Percentiles rank a stretch among this genome's conserved stretches.
Evolutionary conservation across 139 green algal genomes (phyloP).

Genomic region (Picochlorum sp.): DNA sequence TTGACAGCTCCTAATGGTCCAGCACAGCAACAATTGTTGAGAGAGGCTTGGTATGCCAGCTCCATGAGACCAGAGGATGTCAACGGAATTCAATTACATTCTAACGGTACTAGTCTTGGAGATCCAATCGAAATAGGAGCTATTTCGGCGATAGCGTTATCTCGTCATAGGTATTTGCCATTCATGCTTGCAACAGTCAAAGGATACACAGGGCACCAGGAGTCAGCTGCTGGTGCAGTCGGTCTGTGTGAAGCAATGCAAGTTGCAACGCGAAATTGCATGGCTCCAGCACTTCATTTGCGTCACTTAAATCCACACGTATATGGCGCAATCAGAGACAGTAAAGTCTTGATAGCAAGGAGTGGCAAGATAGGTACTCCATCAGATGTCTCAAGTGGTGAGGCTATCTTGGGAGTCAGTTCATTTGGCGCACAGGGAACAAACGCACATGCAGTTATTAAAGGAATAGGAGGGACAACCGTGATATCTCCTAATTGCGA

Average conservation of each 20-base stretch:
- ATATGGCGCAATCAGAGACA: constrained; percentile 17
- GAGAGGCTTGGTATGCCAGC: constrained; percentile 9
- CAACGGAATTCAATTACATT: constrained; percentile 51
- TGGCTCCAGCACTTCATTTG: constrained; percentile 44
- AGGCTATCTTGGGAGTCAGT: constrained; percentile 40
- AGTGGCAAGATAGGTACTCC: constrained; percentile 19
- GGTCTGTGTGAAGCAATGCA: constrained; percentile 39
- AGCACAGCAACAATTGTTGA: constrained; percentile 47
- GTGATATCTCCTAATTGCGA: too few relatives aligned
- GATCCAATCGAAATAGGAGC: constrained; percentile 67
- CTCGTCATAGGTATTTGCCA: constrained; percentile 19
- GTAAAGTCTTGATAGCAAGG: constrained; percentile 22
- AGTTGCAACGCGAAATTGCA: constrained; percentile 7
- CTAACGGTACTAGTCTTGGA: constrained; percentile 67
- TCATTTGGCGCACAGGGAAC: constrained; percentile 61
- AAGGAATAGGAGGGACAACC: not conserved
- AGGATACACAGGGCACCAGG: constrained; percentile 69
- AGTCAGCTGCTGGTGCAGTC: constrained; percentile 62
- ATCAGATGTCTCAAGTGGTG: not conserved
- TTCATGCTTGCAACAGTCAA: constrained; percentile 37
- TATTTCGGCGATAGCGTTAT: constrained; percentile 38
- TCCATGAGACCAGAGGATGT: constrained; percentile 17
- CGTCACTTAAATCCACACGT: constrained; percentile 57
- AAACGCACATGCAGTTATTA: constrained; percentile 51
- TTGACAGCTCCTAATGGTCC: constrained; percentile 84